Evolutionary conservation across 202 grass and related monocot genomes (phyloP).

Genomic region (Alloteropsis angusta): DNA sequence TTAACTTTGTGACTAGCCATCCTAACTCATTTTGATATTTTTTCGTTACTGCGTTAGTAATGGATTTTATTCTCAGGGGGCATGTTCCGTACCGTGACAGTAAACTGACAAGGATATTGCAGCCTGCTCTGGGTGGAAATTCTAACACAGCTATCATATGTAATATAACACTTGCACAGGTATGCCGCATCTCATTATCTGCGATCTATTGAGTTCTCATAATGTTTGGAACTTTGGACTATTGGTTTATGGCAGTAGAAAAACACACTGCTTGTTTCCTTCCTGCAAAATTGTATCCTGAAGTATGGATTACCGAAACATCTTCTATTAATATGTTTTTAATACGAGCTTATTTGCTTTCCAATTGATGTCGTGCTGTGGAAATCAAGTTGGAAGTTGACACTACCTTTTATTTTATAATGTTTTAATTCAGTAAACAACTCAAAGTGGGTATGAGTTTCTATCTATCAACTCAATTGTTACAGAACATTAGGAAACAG

Average conservation of each 20-base stretch:
- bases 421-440: neutral
- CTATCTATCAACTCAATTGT: neutral
- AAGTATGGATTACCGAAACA: neutral
- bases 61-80: constrained; percentile 41
- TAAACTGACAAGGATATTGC: constrained; percentile 88
- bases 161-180: constrained; percentile 95
- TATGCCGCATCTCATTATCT: constrained; percentile 22
- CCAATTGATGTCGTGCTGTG: neutral
- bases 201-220: neutral
- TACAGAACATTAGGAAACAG: neutral
- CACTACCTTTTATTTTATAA: neutral
- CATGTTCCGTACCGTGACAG: constrained; percentile 95
- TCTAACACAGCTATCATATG: constrained; percentile 94
- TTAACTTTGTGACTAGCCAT: neutral
- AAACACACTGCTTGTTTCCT: neutral
- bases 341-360: constrained; percentile 4
- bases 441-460: neutral
- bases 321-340: neutral
- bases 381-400: constrained; percentile 9
- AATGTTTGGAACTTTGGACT: neutral
- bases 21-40: constrained; percentile 8
- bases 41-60: constrained; percentile 18
- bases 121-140: constrained; percentile 90
- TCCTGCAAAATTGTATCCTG: neutral
- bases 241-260: neutral